These are phyloP conservation scores for Nigrospora oryzae DNA, from an alignment of 2,329 filamentous ascomycete genomes.

Conservation along the genomic window DNA sequence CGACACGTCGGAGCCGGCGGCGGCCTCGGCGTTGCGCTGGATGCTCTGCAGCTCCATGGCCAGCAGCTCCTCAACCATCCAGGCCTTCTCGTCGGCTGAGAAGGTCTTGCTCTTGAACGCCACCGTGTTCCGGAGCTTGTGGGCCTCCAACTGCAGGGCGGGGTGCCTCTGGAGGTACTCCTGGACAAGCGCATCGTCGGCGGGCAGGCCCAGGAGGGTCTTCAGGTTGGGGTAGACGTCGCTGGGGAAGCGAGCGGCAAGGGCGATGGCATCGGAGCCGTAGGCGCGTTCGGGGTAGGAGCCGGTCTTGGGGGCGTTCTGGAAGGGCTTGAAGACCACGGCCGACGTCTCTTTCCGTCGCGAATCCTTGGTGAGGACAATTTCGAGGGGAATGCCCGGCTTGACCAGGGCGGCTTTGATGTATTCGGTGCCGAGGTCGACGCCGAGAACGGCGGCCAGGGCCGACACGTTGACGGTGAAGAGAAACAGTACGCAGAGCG, in stretches of 20 bases:
- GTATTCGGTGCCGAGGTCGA: slow-evolving; percentile 94
- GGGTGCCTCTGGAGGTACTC: slow-evolving; percentile 73
- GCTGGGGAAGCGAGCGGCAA: slow-evolving; percentile 79
- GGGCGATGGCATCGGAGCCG: slow-evolving; percentile 81
- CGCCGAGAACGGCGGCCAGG: slow-evolving; percentile 70
- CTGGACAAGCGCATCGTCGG: slow-evolving; percentile 51
- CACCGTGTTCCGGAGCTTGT: slow-evolving; percentile 57
- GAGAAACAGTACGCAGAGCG: slow-evolving; percentile 30
- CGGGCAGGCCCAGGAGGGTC: slow-evolving; percentile 69
- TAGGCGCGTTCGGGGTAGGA: slow-evolving; percentile 83
- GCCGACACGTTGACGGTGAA: slow-evolving; percentile 42
- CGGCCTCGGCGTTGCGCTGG: slow-evolving; percentile 74
- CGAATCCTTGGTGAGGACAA: slow-evolving; percentile 95
- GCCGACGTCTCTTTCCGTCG: slow-evolving; percentile 90
- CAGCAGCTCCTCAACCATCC: slow-evolving; percentile 84
- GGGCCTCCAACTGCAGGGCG: slow-evolving; percentile 58
- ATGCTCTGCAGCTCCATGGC: slow-evolving; percentile 95
- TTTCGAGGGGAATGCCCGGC: slow-evolving; percentile 92
- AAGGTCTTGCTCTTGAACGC: slow-evolving; percentile 74
- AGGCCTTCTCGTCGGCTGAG: slow-evolving; percentile 50
- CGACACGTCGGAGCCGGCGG: slow-evolving; percentile 67
- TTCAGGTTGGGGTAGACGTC: slow-evolving; percentile 96
- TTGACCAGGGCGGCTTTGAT: slow-evolving; percentile 95
- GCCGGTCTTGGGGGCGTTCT: slow-evolving; percentile 51
- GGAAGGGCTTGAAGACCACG: slow-evolving; percentile 86